phyloP scores from a whole-genome alignment of 495 filamentous ascomycete species.

The Coniosporium apollinis region DNA sequence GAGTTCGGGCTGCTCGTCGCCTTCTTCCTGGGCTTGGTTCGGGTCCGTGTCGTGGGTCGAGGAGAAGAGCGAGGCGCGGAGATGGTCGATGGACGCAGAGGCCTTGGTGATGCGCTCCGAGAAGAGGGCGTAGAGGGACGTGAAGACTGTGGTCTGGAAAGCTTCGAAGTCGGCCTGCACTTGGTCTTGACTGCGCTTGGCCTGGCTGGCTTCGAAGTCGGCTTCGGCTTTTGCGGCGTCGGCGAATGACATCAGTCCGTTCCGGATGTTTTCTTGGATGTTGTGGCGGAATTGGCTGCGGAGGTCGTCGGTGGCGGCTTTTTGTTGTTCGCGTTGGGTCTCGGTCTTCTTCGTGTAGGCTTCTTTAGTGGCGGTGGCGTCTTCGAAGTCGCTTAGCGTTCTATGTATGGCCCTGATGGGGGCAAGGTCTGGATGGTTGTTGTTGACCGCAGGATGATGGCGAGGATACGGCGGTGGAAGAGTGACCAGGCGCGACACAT shows the following conservation, averaged over 20 bases:
- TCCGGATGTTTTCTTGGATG: slow-evolving; percentile 55
- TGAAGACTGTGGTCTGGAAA: slow-evolving; percentile 59
- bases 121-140: slow-evolving; percentile 59
- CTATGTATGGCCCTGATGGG: slow-evolving; percentile 61
- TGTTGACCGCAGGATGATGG: slow-evolving; percentile 89
- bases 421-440: slow-evolving; percentile 77
- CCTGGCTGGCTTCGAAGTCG: slow-evolving; percentile 44
- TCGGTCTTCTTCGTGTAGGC: slow-evolving; percentile 27
- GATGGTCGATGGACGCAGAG: slow-evolving; percentile 49
- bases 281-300: slow-evolving; percentile 39
- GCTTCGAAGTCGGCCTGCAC: slow-evolving; percentile 57
- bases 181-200: slow-evolving; percentile 40
- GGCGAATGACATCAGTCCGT: slow-evolving; percentile 59
- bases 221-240: slow-evolving; percentile 66
- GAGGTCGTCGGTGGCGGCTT: slow-evolving; percentile 30
- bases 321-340: slow-evolving; percentile 25
- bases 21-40: slow-evolving; percentile 78
- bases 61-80: slow-evolving; percentile 53
- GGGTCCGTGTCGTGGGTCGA: slow-evolving; percentile 56
- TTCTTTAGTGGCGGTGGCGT: slow-evolving; percentile 51
- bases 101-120: slow-evolving; percentile 27
- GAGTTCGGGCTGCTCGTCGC: slow-evolving; percentile 86
- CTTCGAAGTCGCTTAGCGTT: slow-evolving; percentile 54
- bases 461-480: slow-evolving; percentile 85
- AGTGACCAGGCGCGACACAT: slow-evolving; percentile 83